Conservation (phyloP, 495 filamentous ascomycete genomes). For the Talaromyces adpressus region DNA sequence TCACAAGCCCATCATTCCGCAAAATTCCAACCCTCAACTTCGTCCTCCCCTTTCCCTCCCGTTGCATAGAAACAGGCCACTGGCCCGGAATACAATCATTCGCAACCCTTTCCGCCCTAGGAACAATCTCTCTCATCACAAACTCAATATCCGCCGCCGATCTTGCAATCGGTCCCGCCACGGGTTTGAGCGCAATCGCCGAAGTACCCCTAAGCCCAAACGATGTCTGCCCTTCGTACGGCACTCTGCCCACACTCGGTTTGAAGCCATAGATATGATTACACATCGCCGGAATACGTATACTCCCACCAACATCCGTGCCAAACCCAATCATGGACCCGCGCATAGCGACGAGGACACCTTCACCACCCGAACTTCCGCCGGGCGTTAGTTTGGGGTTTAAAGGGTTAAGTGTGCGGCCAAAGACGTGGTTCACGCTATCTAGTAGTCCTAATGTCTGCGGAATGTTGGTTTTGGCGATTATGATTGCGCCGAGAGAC, state of each 20-base stretch:
- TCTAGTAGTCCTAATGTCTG: slow-evolving; percentile 37
- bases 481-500: slow-evolving; percentile 44
- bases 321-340: slow-evolving; percentile 60
- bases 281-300: slow-evolving; percentile 58
- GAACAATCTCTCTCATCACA: slow-evolving; percentile 44
- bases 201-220: slow-evolving; percentile 28
- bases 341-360: slow-evolving; percentile 50
- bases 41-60: not conserved
- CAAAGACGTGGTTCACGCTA: slow-evolving; percentile 31
- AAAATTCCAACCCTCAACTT: slow-evolving; percentile 48
- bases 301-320: slow-evolving; percentile 62
- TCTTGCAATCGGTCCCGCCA: slow-evolving; percentile 44
- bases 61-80: slow-evolving; percentile 24
- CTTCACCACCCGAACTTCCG: slow-evolving; percentile 62
- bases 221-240: slow-evolving; percentile 37
- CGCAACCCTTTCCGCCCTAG: slow-evolving; percentile 37
- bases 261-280: slow-evolving; percentile 59
- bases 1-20: slow-evolving; percentile 47
- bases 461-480: slow-evolving; percentile 57
- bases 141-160: slow-evolving; percentile 38
- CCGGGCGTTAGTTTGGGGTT: slow-evolving; percentile 50
- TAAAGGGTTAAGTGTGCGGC: slow-evolving; percentile 49
- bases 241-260: slow-evolving; percentile 53
- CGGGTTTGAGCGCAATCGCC: slow-evolving; percentile 34
- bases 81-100: slow-evolving; percentile 43